Evolutionary conservation across 371 early-diverging fungal species (phyloP), one percentile per base, ranked within the genome.

Genomic region (Conidiobolus incongruus): DNA sequence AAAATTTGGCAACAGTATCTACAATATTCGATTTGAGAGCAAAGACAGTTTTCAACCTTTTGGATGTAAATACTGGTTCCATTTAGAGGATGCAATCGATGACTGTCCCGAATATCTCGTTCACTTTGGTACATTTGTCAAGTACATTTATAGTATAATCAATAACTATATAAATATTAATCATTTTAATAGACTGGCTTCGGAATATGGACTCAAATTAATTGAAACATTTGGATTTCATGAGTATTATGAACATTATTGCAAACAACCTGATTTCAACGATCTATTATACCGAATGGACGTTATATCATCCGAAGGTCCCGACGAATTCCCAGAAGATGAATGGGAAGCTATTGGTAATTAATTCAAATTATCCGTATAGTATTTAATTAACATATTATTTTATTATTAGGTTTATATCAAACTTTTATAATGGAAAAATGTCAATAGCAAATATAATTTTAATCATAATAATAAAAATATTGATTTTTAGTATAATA

Each of bases 51-150:
- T 72, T 33, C 59, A 67, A 19, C 47, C 61, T 2, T 96, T 74
- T 60, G 95, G 95, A 1, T 70, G 75, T 50, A 72, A 76, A 37
- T 98, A 98, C 57, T 69, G 70, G 63, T 99, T 98, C 62, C 72
- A 81, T 48, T 66, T 99, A 16, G 77, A 73, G 35, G 99, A 99
- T 58, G 99, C 99, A 0, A 84, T 99, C 2, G 78, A 87, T 40
- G 85, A 92, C 52, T 96, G 97, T 54, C 88, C 94, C 1, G 99
- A 99, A 60, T 98, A 89, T 58, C 61, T 99, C 21, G 81, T 93
- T 0, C 81, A 88, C 43, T 81, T 86, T 55, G 72, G 68, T 1
- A 79, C 74, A 0, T 69, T 90, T 47, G 63, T 65, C 52, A 60
- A 48, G 88, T 83, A 66, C 48, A 32, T 6, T 34, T 12, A 16